Evolutionary conservation across 2,329 filamentous ascomycete species (phyloP).

Genomic region (Cercospora sp.): DNA sequence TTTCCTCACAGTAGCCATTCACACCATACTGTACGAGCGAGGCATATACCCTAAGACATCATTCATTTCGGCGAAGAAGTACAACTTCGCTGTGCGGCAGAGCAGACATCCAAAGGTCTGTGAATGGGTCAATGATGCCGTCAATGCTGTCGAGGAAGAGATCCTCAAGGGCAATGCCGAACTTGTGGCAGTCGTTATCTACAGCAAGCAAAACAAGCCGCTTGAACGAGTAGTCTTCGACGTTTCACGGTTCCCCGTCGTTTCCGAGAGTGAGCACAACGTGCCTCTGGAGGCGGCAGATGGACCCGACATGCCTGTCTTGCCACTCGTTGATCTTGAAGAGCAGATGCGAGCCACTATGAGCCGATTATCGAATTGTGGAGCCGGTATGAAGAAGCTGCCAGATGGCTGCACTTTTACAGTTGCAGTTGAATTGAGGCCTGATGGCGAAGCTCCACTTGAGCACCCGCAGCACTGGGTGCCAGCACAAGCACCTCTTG

Average conservation of each 20-base stretch:
- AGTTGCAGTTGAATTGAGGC: conserved; percentile 70
- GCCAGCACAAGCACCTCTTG: conserved; percentile 45
- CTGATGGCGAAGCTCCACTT: conserved; percentile 54
- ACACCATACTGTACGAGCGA: conserved; percentile 83
- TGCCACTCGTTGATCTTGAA: conserved; percentile 58
- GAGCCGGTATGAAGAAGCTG: conserved; percentile 57
- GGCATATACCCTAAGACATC: conserved; percentile 73
- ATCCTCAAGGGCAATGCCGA: conserved; percentile 61
- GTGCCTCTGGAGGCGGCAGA: conserved; percentile 51
- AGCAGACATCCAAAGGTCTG: conserved; percentile 84
- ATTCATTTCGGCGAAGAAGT: conserved; percentile 77
- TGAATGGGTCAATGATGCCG: conserved; percentile 79
- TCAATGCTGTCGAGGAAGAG: conserved; percentile 69
- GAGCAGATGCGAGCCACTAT: conserved; percentile 72
- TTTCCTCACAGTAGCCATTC: conserved; percentile 79
- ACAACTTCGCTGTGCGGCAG: conserved; percentile 81
- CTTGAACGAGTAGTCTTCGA: conserved; percentile 64
- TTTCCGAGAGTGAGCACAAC: conserved; percentile 50
- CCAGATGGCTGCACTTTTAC: conserved; percentile 71
- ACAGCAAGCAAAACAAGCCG: conserved; percentile 53
- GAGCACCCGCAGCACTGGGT: conserved; percentile 60
- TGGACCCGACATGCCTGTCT: conserved; percentile 30
- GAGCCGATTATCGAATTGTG: conserved; percentile 61
- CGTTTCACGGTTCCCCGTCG: conserved; percentile 56
- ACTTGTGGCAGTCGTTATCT: conserved; percentile 58